Base-by-base conservation (phyloP, 345 rosid genomes). In the Euphorbia peplus region DNA sequence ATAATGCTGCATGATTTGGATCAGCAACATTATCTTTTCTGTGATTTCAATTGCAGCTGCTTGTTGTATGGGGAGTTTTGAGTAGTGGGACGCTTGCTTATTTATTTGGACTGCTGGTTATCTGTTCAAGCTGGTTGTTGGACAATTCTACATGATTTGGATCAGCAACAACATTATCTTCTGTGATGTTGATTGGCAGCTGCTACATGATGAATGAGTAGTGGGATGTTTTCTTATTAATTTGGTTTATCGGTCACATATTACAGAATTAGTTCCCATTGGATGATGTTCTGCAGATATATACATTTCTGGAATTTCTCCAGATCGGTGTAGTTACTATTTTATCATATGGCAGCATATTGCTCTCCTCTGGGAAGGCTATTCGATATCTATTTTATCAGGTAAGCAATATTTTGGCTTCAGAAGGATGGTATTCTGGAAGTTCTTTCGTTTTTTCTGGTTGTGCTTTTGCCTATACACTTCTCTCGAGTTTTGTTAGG, bases 321-420 rank as follows among this genome's bases (percentile, higher is more conserved):
- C 26, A 21, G 28, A 19, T 37, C 50, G 18, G n/a, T 9, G 11
- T 59, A 25, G 21, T 29, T 48, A 19, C 29, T 26, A 63, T 50
- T 53, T 55, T 13, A 25, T 35, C 53, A 60, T 18, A 51, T 24
- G 30, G 37, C 68, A n/a, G 25, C 26, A 39, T 5, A 13, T 63
- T 68, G 65, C 60, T 46, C 47, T n/a, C 39, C 47, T n/a, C 39
- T 25, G 39, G 18, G 8, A 26, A 44, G 52, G 53, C 39, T 42
- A 22, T 63, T 42, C 16, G 4, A 21, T 18, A 25, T 5, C 29
- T 25, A 19, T 0, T 41, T 63, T 46, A 46, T 44, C 54, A 24
- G 67, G 67, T 44, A 4, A 63, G 28, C 0, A 13, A 46, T 15
- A 14, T 63, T 25, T 8, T 63, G 30, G 12, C n/a, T 62, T 62